Evolutionary conservation across 2,329 filamentous ascomycete species (phyloP), one percentile per base, ranked within the genome.

Genomic region (Aureobasidium sp.): DNA sequence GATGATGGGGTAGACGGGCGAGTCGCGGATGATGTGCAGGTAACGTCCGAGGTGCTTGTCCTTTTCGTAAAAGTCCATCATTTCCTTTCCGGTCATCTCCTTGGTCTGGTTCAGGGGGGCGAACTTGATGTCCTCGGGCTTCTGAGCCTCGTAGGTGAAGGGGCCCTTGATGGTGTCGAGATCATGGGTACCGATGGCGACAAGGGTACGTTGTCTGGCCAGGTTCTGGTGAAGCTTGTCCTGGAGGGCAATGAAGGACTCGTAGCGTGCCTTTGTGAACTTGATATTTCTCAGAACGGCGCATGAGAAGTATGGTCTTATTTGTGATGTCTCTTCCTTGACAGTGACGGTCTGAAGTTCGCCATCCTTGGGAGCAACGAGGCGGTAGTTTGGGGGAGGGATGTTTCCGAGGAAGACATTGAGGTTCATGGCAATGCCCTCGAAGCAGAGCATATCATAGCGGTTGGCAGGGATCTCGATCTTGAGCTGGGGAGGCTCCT

Each of bases 221-320:
- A 99, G 80, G 73, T 99, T 99, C 74, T 93, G 89, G 79, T 99
- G 94, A 52, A 99, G 84, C 80, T 99, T 99, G 79, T 99, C 95
- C 79, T 99, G 94, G 52, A 99, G 83, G 62, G 88, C 85, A 73
- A 99, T 99, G 88, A 99, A 99, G 71, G 91, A 97, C 69, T 96
- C 90, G 76, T 99, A 99, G 67, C 89, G 84, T 68, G 87, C 90
- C 79, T 94, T 83, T 69, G 90, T 92, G 81, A 99, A 97, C 71
- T 87, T 91, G 80, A 99, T 84, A 73, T 91, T 90, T 68, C 94
- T 87, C 66, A 99, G 80, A 67, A 99, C 89, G 52, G 93, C 91
- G 65, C 89, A 91, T 17, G 93, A 90, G 66, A 96, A 89, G 67
- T 94, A 90, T 44, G 92, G 93, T 55, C 94, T 86, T 68, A 99